Conservation (phyloP, 1,284 basidiomycete genomes). For the Apiotrichum akiyoshidainum region DNA sequence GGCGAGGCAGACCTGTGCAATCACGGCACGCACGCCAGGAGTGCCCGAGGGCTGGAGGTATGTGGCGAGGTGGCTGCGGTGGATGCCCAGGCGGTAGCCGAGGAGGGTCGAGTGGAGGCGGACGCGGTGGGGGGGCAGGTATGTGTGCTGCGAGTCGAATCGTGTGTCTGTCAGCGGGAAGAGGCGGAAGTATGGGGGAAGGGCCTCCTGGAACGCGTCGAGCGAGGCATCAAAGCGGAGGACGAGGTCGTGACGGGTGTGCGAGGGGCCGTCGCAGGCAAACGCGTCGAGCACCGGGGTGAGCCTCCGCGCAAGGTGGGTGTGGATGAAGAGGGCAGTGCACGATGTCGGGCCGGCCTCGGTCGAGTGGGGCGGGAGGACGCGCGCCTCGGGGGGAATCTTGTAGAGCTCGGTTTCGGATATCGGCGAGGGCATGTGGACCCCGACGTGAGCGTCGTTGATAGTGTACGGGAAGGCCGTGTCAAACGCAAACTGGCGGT, state of each 20-base stretch:
- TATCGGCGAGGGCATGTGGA: conserved; percentile 42
- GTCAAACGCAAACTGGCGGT: conserved; percentile 41
- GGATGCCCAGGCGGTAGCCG: conserved; percentile 37
- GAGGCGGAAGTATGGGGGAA: conserved; percentile 44
- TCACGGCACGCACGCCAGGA: conserved; percentile 27
- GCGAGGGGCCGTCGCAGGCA: conserved; percentile 34
- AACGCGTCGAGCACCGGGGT: conserved; percentile 44
- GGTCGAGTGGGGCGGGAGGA: conserved; percentile 35
- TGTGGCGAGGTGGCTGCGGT: conserved; percentile 35
- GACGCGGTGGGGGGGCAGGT: conserved; percentile 41
- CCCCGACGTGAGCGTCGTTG: conserved; percentile 40
- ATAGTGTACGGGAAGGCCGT: conserved; percentile 47
- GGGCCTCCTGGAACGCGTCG: conserved; percentile 40
- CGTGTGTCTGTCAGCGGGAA: conserved; percentile 41
- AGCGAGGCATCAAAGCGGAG: conserved; percentile 40
- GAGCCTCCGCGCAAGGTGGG: conserved; percentile 40
- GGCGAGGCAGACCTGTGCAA: conserved; percentile 36
- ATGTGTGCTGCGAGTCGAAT: conserved; percentile 36
- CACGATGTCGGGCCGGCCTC: conserved; percentile 36
- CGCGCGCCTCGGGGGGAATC: conserved; percentile 27
- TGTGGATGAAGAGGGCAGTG: conserved; percentile 42
- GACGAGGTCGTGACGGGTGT: conserved; percentile 37
- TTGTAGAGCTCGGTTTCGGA: conserved; percentile 42
- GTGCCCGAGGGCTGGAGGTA: conserved; percentile 36
- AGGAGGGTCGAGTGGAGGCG: conserved; percentile 38